Base-by-base conservation (phyloP, 208 protist species). In the Crithidia bombi region DNA sequence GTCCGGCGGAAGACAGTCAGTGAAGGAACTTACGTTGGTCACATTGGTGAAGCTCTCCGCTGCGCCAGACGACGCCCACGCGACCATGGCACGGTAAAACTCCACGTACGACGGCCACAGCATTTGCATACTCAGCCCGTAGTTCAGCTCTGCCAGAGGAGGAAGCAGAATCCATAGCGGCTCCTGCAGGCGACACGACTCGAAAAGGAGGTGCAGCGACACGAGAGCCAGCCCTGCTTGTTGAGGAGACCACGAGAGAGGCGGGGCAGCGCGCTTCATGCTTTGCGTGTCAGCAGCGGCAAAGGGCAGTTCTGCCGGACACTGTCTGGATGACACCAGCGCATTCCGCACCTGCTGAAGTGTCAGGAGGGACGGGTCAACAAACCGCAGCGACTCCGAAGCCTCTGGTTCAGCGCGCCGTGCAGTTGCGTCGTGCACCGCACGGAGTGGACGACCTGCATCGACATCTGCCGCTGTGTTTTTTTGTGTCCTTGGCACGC, bases 121-220 rank as follows among this genome's bases (percentile, higher is more conserved):
- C 68, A 93, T 57, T 14, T 65, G 46, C 30, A 73, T 36, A 57
- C 73, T 73, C 47, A 94, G 41, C 17, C 46, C 50, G 35, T 72
- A 44, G 44, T 84, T 83, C 21, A 92, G 46, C 17, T 58, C 35
- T 9, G 82, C 81, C 12, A 94, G 64, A 10, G 67, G 62, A 25
- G 82, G 72, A 49, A 91, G 84, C 33, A 89, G 61, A 33, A 41
- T 35, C 84, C 86, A 92, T 23, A 86, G 64, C 11, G 72, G 63
- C 65, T 90, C 82, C 65, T 92, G 86, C 41, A 90, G 35, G 12
- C 79, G 85, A 49, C 81, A 86, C 32, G 79, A 78, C 72, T 94
- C 86, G 62, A 68, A 89, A 11, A 94, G 61, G 26, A 90, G 66
- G 62, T 94, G 89, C 15, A 94, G 65, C 25, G 76, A 65, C 28